Percentiles rank a stretch among this genome's conserved stretches.
phyloP scores from a whole-genome alignment of 768 basidiomycete genomes.

The Cytidiella melzeri region DNA sequence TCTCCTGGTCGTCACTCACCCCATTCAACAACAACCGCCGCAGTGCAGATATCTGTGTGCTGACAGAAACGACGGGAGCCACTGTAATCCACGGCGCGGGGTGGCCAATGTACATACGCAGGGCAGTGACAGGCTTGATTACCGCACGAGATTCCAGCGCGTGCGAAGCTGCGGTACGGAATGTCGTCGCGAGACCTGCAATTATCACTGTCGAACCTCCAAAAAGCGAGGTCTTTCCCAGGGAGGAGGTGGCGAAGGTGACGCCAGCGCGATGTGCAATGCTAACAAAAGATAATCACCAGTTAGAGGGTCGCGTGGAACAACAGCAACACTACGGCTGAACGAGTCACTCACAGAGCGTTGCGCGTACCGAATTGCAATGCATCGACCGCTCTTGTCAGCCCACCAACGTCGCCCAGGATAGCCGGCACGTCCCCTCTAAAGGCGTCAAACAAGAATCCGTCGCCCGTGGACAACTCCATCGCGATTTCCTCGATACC shows the following conservation, averaged over 20 bases:
- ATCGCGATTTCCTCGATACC: slow-evolving; percentile 64
- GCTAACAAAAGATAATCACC: slow-evolving; percentile 27
- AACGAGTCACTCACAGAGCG: slow-evolving; percentile 59
- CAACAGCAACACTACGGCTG: background rate
- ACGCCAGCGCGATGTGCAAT: slow-evolving; percentile 57
- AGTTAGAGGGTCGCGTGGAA: background rate
- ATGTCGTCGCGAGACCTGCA: slow-evolving; percentile 38
- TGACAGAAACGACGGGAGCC: slow-evolving; percentile 43
- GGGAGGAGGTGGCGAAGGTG: slow-evolving; percentile 36
- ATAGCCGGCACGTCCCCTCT: slow-evolving; percentile 39
- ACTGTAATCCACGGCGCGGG: slow-evolving; percentile 18
- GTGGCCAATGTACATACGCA: slow-evolving; percentile 35
- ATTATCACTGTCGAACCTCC: slow-evolving; percentile 26
- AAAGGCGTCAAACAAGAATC: slow-evolving; percentile 51
- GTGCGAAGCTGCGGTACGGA: slow-evolving; percentile 34
- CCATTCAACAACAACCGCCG: slow-evolving; percentile 52
- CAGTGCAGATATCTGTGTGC: slow-evolving; percentile 75
- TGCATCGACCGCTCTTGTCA: slow-evolving; percentile 70
- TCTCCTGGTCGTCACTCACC: slow-evolving; percentile 26
- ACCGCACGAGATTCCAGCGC: slow-evolving; percentile 37
- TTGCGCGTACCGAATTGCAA: slow-evolving; percentile 64
- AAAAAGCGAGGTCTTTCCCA: slow-evolving; percentile 21
- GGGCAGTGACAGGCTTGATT: slow-evolving; percentile 36
- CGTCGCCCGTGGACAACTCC: slow-evolving; percentile 70
- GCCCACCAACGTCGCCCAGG: slow-evolving; percentile 41